A percentile compares a stretch with the other conserved stretches of the same genome.
Conservation (phyloP, 306 rosid genomes). For the Sicyos baderoa region DNA sequence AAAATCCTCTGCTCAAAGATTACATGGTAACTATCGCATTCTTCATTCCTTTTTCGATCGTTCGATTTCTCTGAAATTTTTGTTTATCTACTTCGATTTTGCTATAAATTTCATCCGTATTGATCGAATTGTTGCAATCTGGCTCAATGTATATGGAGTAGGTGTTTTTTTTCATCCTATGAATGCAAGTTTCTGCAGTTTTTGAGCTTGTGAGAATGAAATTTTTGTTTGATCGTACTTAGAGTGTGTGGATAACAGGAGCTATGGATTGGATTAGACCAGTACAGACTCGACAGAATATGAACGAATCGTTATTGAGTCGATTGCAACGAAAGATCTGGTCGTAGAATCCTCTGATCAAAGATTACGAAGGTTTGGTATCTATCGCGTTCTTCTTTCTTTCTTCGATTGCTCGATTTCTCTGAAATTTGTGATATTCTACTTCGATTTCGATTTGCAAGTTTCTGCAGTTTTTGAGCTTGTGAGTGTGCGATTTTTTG, state of each 20-base stretch:
- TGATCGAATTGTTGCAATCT: background rate
- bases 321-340: background rate
- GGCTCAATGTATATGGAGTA: background rate
- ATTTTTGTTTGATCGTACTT: background rate
- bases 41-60: background rate
- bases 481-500: background rate
- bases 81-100: background rate
- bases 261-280: slow-evolving; percentile 57
- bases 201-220: background rate
- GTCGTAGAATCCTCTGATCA: background rate
- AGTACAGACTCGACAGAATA: slow-evolving; percentile 38
- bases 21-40: background rate
- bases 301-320: background rate
- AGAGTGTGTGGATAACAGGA: slow-evolving; percentile 3
- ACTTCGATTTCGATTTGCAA: background rate
- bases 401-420: background rate
- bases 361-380: slow-evolving; percentile 5
- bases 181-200: background rate
- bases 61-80: background rate
- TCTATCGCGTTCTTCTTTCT: background rate
- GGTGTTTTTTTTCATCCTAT: background rate
- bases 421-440: background rate
- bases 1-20: background rate
- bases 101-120: background rate
- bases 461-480: background rate